Conservation (phyloP, 2,329 filamentous ascomycete genomes). For the Phoma sp. region DNA sequence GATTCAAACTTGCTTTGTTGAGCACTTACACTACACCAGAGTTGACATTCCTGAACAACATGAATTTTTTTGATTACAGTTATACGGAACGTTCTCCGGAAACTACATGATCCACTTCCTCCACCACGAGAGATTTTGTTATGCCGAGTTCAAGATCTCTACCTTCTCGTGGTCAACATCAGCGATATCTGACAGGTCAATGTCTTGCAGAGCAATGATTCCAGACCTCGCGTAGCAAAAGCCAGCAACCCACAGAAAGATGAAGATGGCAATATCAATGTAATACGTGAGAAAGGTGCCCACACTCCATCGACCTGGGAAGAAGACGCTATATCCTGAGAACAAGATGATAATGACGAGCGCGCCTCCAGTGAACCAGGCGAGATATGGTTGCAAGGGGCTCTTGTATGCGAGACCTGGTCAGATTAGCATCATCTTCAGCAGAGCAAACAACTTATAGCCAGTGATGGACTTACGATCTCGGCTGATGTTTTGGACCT, state of each 20-base stretch:
- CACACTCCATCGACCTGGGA: constrained; percentile 66
- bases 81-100: too few species aligned
- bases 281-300: constrained; percentile 57
- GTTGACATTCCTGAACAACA: too few species aligned
- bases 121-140: neutral
- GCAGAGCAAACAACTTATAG: constrained; percentile 42
- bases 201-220: neutral
- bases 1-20: too few species aligned
- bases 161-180: neutral
- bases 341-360: constrained; percentile 73
- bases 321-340: constrained; percentile 74
- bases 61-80: too few species aligned
- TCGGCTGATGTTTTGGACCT: constrained; percentile 55
- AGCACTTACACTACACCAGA: too few species aligned
- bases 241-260: neutral
- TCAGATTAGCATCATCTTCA: constrained; percentile 5
- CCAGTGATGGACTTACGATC: neutral
- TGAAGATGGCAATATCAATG: constrained; percentile 45
- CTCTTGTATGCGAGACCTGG: constrained; percentile 3
- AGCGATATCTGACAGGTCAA: neutral
- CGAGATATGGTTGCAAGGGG: constrained; percentile 7
- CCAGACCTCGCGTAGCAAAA: neutral
- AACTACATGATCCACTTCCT: neutral
- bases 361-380: constrained; percentile 43
- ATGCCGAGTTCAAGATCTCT: neutral